Conservation (phyloP, 1,284 basidiomycete genomes). For the Porodaedalea pini region DNA sequence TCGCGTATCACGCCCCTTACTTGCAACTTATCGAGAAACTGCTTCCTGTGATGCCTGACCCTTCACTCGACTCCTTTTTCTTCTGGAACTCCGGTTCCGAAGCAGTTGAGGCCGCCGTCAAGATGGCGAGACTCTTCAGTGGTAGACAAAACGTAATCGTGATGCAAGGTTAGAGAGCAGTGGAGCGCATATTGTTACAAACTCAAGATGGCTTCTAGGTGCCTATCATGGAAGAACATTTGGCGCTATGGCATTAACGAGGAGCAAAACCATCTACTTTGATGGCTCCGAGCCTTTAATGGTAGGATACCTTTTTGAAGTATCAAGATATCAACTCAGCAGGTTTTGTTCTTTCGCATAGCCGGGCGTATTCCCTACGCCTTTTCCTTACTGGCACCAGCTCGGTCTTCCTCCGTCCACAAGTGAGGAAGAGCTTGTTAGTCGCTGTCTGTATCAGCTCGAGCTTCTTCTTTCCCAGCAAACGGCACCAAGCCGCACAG, state of each 20-base stretch:
- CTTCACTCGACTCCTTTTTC: conserved; percentile 90
- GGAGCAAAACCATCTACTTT: conserved; percentile 88
- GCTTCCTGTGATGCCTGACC: conserved; percentile 80
- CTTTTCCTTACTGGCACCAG: conserved; percentile 96
- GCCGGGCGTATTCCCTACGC: conserved; percentile 80
- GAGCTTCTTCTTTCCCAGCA: conserved; percentile 84
- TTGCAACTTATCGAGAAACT: conserved; percentile 74
- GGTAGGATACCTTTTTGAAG: conserved; percentile 41
- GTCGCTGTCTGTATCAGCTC: conserved; percentile 76
- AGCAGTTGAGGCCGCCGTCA: conserved; percentile 81
- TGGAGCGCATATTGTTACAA: background rate
- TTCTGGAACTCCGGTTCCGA: conserved; percentile 96
- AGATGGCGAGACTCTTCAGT: conserved; percentile 76
- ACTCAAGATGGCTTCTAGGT: conserved; percentile 37
- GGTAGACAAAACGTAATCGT: conserved; percentile 84
- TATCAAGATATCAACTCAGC: conserved; percentile 3
- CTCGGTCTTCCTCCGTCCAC: conserved; percentile 63
- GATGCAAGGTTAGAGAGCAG: conserved; percentile 67
- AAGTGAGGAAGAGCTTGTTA: conserved; percentile 61
- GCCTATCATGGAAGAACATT: conserved; percentile 86
- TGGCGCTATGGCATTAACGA: conserved; percentile 85
- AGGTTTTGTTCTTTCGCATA: conserved; percentile 31
- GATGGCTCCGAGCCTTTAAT: conserved; percentile 78
- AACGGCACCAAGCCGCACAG: conserved; percentile 81
- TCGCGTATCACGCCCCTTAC: conserved; percentile 75